These are phyloP conservation scores for Phytophthora quininea DNA, from an alignment of 352 stramenopile genomes.

Conservation along the genomic window DNA sequence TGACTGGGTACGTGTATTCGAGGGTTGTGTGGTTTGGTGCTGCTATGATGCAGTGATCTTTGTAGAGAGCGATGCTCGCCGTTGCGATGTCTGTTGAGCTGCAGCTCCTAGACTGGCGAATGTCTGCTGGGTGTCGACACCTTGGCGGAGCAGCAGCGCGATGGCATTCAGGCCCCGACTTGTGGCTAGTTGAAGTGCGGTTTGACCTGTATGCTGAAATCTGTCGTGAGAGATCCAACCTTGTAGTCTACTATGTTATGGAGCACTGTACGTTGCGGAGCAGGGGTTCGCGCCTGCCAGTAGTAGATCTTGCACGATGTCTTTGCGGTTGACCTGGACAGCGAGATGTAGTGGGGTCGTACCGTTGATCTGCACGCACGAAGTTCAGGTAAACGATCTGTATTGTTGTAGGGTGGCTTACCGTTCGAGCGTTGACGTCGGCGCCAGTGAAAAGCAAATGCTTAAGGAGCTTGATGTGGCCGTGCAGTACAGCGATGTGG, in stretches of 20 bases:
- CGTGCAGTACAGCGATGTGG: slow-evolving; percentile 56
- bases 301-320: slow-evolving; percentile 65
- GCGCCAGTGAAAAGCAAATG: slow-evolving; percentile 50
- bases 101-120: slow-evolving; percentile 24
- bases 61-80: slow-evolving; percentile 7
- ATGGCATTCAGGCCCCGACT: slow-evolving; percentile 29
- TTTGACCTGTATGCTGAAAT: slow-evolving; percentile 47
- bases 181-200: slow-evolving; percentile 45
- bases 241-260: too few species aligned
- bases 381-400: background rate
- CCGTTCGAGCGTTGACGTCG: slow-evolving; percentile 56
- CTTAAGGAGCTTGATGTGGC: slow-evolving; percentile 65
- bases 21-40: background rate
- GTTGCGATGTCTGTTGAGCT: slow-evolving; percentile 9
- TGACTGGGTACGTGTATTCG: slow-evolving; percentile 8
- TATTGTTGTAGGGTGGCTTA: slow-evolving; percentile 11
- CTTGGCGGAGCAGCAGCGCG: slow-evolving; percentile 41
- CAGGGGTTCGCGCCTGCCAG: slow-evolving; percentile 62
- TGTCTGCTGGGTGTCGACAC: slow-evolving; percentile 38
- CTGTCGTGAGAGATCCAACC: background rate
- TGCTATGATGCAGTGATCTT: background rate
- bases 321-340: slow-evolving; percentile 48
- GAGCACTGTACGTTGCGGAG: slow-evolving; percentile 52
- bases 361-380: slow-evolving; percentile 51
- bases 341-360: slow-evolving; percentile 68